Conservation (phyloP, 352 stramenopile species). For the Phytophthora aleatoria region DNA sequence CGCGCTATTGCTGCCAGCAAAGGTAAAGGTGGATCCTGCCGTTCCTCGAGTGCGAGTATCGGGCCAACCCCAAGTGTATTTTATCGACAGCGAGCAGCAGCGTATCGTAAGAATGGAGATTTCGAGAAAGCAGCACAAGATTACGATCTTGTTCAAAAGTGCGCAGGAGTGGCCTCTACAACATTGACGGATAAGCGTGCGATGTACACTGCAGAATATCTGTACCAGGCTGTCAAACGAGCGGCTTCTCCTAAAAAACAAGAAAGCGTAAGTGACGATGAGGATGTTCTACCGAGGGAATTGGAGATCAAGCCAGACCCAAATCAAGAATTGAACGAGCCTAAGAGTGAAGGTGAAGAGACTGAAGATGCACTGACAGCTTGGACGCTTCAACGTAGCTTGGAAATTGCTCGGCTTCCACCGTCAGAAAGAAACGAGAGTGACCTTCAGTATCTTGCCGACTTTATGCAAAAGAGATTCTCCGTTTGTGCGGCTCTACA, state of each 20-base stretch:
- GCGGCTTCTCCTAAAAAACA: slow-evolving; percentile 6
- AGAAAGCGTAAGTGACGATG: neutral
- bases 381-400: slow-evolving; percentile 31
- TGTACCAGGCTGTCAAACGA: slow-evolving; percentile 21
- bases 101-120: slow-evolving; percentile 58
- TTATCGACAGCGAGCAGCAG: slow-evolving; percentile 57
- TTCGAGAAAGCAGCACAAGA: slow-evolving; percentile 70
- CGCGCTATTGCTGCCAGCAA: slow-evolving; percentile 42
- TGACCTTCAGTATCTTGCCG: slow-evolving; percentile 48
- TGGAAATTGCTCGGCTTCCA: slow-evolving; percentile 31
- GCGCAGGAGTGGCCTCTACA: neutral
- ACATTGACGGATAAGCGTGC: slow-evolving; percentile 9
- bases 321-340: slow-evolving; percentile 13
- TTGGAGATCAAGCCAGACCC: neutral
- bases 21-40: slow-evolving; percentile 8
- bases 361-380: slow-evolving; percentile 24
- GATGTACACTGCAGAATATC: slow-evolving; percentile 21
- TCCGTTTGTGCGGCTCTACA: slow-evolving; percentile 42
- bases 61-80: slow-evolving; percentile 36
- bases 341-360: slow-evolving; percentile 7
- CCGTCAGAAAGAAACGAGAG: slow-evolving; percentile 30
- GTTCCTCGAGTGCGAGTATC: slow-evolving; percentile 6
- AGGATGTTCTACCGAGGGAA: slow-evolving; percentile 7
- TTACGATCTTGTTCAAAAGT: slow-evolving; percentile 38
- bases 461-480: slow-evolving; percentile 53